Base-by-base conservation (phyloP, 176 grass and related monocot genomes). In the Dactylis glomerata region DNA sequence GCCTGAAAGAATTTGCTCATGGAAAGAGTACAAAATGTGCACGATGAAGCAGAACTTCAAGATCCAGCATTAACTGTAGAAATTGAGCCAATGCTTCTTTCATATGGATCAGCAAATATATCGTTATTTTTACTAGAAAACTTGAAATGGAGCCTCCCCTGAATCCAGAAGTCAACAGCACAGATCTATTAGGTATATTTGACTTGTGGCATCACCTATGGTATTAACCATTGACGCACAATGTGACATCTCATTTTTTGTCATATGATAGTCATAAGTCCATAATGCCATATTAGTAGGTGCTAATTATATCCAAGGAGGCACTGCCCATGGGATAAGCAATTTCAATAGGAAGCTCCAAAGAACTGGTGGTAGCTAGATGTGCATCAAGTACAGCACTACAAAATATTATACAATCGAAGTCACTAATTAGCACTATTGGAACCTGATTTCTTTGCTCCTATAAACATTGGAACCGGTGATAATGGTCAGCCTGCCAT, bases 51-150 rank as follows among this genome's bases (percentile, higher is more conserved):
- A 19, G 23, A 83, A 78, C 32, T 79, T 56, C 37, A 73, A 73
- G 47, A 13, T 78, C 41, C 24, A 59, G 54, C 68, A 77, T 30
- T 30, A 73, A 86, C 57, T 73, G 67, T 73, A 80, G 55, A 81
- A 80, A 81, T 47, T 75, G 49, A 75, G 8, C 5, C 44, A 75
- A 63, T 63, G 17, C 71, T 41, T 83, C 26, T 73, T 28, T 47
- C 13, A 47, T 47, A 47, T 47, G 69, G 24, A 73, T 28, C 71
- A 50, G 17, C 71, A 74, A 74, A 74, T 50, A 15, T 11, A 27
- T 31, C 5, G 15, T 32, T 74, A 49, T 30, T 73, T 73, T 47
- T 28, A 27, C 41, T 47, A 47, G 40, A 32, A 31, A 7, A 20
- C 44, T 50, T 50, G 16, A 30, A 32, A 74, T 49, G 16, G 67